Base-by-base conservation (phyloP, 2,329 filamentous ascomycete species). In the Scortechinia acanthostroma region DNA sequence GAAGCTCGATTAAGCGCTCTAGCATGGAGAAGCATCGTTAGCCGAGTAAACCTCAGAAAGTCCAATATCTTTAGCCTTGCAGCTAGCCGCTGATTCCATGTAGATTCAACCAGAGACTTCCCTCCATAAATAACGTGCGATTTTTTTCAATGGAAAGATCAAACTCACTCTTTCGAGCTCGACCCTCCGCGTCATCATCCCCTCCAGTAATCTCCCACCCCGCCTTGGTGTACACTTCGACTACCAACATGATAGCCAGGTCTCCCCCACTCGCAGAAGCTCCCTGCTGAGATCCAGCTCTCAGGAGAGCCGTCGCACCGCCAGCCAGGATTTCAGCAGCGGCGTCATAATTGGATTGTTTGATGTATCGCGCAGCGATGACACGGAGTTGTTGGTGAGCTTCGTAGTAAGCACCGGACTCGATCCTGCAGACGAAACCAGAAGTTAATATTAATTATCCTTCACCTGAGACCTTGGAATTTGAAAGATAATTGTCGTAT, bases 351-450 rank as follows among this genome's bases (percentile, higher is more conserved):
- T 82, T 78, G 42, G 68, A 64, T 45, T 76, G 68, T 61, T 84
- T 84, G 53, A 83, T 70, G 61, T 86, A 83, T 48, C 81, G 79
- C 42, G 77, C 74, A 42, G 80, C 78, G 59, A 86, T 81, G 47
- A 84, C 81, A 52, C 81, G 79, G 51, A 86, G 72, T 62, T 86
- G 81, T 59, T 86, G 81, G 61, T 86, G 81, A 48, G 81, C 80
- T 73, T 86, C 81, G 60, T 86, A 86, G 68, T 76, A 85, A 52
- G 81, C 74, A 52, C 82, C 81, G 59, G 83, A 79, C 50, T 78
- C 76, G 60, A 86, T 84, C 59, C 81, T 86, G 54, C 25, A 15
- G 42, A 25, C 20, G 47, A 42, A 42, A 45, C 47, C 40, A 42
- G 25, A 22, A 23, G 28, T 47, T n/a, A n/a, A n/a, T n/a, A n/a